Base-by-base conservation (phyloP, 2,329 filamentous ascomycete species). In the Biscogniauxia mediterranea region DNA sequence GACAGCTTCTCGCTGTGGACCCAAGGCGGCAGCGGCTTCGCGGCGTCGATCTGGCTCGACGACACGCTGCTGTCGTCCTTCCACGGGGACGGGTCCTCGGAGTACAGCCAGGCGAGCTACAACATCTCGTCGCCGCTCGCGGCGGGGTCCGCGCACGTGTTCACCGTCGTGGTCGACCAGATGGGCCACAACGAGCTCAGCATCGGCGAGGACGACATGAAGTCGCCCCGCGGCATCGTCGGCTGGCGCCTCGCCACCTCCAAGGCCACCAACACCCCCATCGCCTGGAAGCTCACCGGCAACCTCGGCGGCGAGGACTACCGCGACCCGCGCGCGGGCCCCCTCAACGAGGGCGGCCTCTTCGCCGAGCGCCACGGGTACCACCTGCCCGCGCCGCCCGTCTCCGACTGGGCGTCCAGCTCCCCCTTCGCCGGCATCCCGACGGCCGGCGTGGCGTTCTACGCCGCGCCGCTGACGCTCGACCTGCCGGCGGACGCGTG, bases 131-230 rank as follows among this genome's bases (percentile, higher is more conserved):
- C 79, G 0, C 88, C 83, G 0, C 77, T 91, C 1, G 68, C 72
- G 0, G 71, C 79, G 0, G 86, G 85, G 2, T 77, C 80, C 21
- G 66, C 73, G 0, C 87, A 91, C 70, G 79, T 88, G 5, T 72
- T 93, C 65, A 93, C 90, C 0, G 79, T 93, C 0, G 75, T 93
- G 0, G 78, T 93, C 15, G 91, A 93, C 73, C 88, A 89, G 72
- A 91, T 87, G 76, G 90, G 90, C 1, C 78, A 91, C 0, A 83
- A 91, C 63, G 85, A 89, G 67, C 85, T 66, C 49, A 54, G 82
- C 1, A 81, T 87, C 1, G 87, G 86, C 2, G 64, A 70, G 1
- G 86, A 89, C 26, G 72, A 77, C 5, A 89, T 88, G 81, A 90
- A 90, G 78, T 76, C 79, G n/a, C 84, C 82, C 0, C 85, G 83